Evolutionary conservation across 495 filamentous ascomycete genomes (phyloP), one percentile per base, ranked within the genome.

Genomic region (Lepidopterella palustris): DNA sequence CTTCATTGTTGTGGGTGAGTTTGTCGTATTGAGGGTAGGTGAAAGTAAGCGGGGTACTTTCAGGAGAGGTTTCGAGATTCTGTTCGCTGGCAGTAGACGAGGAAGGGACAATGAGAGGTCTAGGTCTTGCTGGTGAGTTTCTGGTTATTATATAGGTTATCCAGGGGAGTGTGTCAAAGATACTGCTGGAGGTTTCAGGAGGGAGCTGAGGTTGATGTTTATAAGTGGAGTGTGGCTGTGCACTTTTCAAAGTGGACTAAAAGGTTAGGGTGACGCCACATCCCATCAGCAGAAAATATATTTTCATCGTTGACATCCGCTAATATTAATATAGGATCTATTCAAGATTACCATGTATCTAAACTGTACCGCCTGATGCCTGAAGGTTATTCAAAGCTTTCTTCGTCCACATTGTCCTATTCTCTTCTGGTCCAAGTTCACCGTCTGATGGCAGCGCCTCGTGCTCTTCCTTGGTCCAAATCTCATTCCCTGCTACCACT

Each of bases 401-500:
- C 57, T 60, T 67, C 45, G 57, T 67, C 64, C 64, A 67, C 15
- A 58, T 18, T 2, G 29, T 59, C 6, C 53, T 53, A 39, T 61
- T 55, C 10, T 58, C 53, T 32, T 60, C 57, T 11, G 23, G 27
- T 0, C 27, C 57, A 1, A 51, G 3, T 39, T 67, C 64, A 28
- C 59, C 60, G 24, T 67, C 60, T 18, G 60, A 63, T 9, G 60
- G 64, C 54, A 64, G 31, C 2, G 61, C 65, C 1, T 68, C 65
- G 28, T 68, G 62, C 42, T 68, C 65, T 57, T 68, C 65, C 25
- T 57, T 64, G 4, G 65, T 68, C 61, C 61, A 68, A 25, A 68
- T 62, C 32, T 68, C 65, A n/a, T 61, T 68, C 15, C 66, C 66
- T 45, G 62, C 63, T 0, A 71, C 62, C n/a, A 71, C 70, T 8